A percentile compares a stretch with the other conserved stretches of the same genome.
Evolutionary conservation across 2,329 filamentous ascomycete species (phyloP).

Genomic region (Reticulascus tulasneorum): DNA sequence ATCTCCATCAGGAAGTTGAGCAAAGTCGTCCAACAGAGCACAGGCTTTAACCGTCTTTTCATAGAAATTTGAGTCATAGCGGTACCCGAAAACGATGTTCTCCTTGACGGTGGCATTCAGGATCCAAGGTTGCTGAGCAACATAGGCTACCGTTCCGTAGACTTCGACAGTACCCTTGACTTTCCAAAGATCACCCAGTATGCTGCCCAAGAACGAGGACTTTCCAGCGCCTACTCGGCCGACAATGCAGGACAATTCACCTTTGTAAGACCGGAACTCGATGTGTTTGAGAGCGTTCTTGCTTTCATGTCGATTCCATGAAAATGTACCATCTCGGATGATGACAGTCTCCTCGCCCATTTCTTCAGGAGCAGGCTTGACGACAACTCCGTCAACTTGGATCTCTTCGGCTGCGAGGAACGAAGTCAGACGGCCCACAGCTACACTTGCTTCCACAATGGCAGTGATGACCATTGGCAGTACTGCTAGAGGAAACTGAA

Average conservation of each 20-base stretch:
- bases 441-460: slow-evolving; percentile 93
- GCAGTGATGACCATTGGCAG: slow-evolving; percentile 97
- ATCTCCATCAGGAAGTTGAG: slow-evolving; percentile 88
- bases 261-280: slow-evolving; percentile 84
- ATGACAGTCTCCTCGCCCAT: slow-evolving; percentile 80
- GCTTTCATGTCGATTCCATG: slow-evolving; percentile 83
- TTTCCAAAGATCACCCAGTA: slow-evolving; percentile 92
- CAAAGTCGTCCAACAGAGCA: slow-evolving; percentile 85
- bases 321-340: slow-evolving; percentile 82
- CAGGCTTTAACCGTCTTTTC: slow-evolving; percentile 89
- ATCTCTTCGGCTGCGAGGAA: slow-evolving; percentile 88
- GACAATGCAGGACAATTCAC: slow-evolving; percentile 88
- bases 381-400: slow-evolving; percentile 74
- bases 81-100: slow-evolving; percentile 94
- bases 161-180: slow-evolving; percentile 77
- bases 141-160: slow-evolving; percentile 81
- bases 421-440: slow-evolving; percentile 76
- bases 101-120: slow-evolving; percentile 97
- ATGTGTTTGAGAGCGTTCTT: slow-evolving; percentile 74
- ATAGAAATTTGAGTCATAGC: slow-evolving; percentile 91
- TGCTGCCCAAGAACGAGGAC: slow-evolving; percentile 82
- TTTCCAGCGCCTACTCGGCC: slow-evolving; percentile 94
- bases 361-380: slow-evolving; percentile 67
- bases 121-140: slow-evolving; percentile 90
- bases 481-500: slow-evolving; percentile 91